Evolutionary conservation across 129 eudicot genomes (phyloP), one percentile per base, ranked within the genome.

Genomic region (Tagetes erecta): DNA sequence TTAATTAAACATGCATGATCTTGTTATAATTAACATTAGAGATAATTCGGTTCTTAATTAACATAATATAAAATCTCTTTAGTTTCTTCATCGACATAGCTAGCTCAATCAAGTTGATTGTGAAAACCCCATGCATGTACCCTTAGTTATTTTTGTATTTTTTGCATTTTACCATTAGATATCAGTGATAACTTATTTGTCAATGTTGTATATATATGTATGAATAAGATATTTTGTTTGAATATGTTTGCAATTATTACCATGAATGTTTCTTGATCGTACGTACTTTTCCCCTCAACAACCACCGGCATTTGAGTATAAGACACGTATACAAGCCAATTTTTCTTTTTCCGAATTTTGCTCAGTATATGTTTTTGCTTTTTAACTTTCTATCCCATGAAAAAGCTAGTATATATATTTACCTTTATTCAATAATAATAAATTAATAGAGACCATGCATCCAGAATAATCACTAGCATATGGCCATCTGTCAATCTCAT

Each of bases 251-350:
- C 27, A 2, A 55, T 55, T 7, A 20, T n/a, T 14, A 55, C 35
- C 62, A 31, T 55, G 62, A 31, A 35, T 55, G 62, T 55, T 55
- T 55, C 35, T 55, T 55, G 36, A 55, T 55, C 62, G 1, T n/a
- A 52, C 62, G 1, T n/a, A 52, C 58, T 52, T 52, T 52, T 55
- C 10, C 60, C 62, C 33, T 2, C 59, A 0, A 53, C 59, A 46
- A 46, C 92, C 89, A 87, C 85, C 83, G 50, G 68, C 77, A 82
- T 70, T 72, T 85, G 84, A 77, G 80, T 33, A 45, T 83, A 62
- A 79, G 78, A 82, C 63, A 70, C 47, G 81, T 52, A 80, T 87
- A 84, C 89, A 82, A 68, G 87, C 76, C 85, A 82, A 53, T 66
- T 34, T 33, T 49, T 66, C 20, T 33, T 49, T 77, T 77, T 72